Conservation (phyloP, 352 stramenopile genomes). For the Globisporangium radiosum region DNA sequence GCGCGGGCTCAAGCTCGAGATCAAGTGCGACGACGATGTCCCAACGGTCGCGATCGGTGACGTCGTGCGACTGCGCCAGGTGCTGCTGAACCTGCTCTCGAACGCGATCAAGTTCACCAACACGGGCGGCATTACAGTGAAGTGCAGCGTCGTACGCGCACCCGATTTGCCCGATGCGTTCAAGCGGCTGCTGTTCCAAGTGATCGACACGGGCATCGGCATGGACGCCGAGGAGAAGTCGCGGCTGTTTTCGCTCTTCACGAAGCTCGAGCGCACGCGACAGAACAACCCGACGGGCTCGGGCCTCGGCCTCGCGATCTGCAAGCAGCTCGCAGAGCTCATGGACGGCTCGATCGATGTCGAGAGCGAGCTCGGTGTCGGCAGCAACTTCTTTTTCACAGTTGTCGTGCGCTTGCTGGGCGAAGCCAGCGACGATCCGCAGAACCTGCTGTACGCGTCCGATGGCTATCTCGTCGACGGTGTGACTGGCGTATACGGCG, state of each 20-base stretch:
- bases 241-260: slow-evolving; percentile 78
- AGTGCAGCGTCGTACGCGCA: slow-evolving; percentile 60
- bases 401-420: slow-evolving; percentile 62
- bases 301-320: slow-evolving; percentile 81
- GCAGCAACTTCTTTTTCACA: slow-evolving; percentile 83
- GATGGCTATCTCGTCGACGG: slow-evolving; percentile 45
- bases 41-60: slow-evolving; percentile 70
- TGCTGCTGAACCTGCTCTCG: slow-evolving; percentile 78
- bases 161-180: slow-evolving; percentile 54
- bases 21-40: slow-evolving; percentile 57
- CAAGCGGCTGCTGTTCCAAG: slow-evolving; percentile 77
- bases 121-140: slow-evolving; percentile 74
- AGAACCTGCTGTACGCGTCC: slow-evolving; percentile 35
- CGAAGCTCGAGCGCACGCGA: slow-evolving; percentile 67
- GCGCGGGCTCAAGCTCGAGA: slow-evolving; percentile 79
- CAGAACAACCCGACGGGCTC: slow-evolving; percentile 87
- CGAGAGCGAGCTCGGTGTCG: slow-evolving; percentile 69
- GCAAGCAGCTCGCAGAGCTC: slow-evolving; percentile 82
- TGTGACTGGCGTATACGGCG: not conserved
- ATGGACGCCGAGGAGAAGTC: slow-evolving; percentile 82
- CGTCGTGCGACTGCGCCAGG: slow-evolving; percentile 69
- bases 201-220: slow-evolving; percentile 78
- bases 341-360: slow-evolving; percentile 87
- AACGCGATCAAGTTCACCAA: slow-evolving; percentile 88
- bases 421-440: slow-evolving; percentile 31